A percentile compares a stretch with the other conserved stretches of the same genome.
phyloP scores from a whole-genome alignment of 352 stramenopile species.

The Phytophthora podocarpi region DNA sequence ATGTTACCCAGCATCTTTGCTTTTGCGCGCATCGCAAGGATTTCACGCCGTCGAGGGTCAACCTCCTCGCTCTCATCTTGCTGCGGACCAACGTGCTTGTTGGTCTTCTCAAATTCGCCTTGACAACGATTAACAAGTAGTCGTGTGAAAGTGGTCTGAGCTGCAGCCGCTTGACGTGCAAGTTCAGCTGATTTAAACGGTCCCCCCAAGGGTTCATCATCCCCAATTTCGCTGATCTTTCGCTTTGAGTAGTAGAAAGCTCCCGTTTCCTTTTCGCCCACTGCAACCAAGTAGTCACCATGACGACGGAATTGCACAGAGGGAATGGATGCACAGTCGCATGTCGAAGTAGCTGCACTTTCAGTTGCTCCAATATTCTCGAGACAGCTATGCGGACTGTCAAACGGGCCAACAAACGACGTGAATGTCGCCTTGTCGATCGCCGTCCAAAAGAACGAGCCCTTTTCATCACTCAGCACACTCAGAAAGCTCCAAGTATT shows the following conservation, averaged over 20 bases:
- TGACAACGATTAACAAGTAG: conserved; percentile 83
- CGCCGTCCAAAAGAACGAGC: conserved; percentile 56
- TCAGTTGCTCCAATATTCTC: conserved; percentile 34
- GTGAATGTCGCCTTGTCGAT: conserved; percentile 49
- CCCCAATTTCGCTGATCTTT: conserved; percentile 50
- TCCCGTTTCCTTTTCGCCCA: conserved; percentile 50
- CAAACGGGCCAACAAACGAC: conserved; percentile 59
- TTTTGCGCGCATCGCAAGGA: conserved; percentile 71
- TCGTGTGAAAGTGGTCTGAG: conserved; percentile 71
- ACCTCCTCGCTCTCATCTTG: conserved; percentile 50
- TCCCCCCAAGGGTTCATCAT: conserved; percentile 71
- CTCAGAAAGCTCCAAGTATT: conserved; percentile 67
- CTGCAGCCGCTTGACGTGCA: conserved; percentile 51
- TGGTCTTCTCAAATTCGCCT: conserved; percentile 83
- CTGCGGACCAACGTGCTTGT: conserved; percentile 41
- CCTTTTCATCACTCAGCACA: conserved; percentile 43
- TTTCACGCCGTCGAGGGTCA: conserved; percentile 55
- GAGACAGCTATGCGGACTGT: conserved; percentile 47
- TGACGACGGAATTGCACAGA: conserved; percentile 48
- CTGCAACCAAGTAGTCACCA: conserved; percentile 43
- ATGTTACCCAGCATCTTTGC: conserved; percentile 88
- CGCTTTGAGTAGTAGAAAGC: conserved; percentile 71
- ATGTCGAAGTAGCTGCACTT: conserved; percentile 32
- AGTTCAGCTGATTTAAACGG: conserved; percentile 57
- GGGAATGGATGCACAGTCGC: conserved; percentile 29